phyloP scores from a whole-genome alignment of 2,329 filamentous ascomycete species.

The Xylaria sp. region DNA sequence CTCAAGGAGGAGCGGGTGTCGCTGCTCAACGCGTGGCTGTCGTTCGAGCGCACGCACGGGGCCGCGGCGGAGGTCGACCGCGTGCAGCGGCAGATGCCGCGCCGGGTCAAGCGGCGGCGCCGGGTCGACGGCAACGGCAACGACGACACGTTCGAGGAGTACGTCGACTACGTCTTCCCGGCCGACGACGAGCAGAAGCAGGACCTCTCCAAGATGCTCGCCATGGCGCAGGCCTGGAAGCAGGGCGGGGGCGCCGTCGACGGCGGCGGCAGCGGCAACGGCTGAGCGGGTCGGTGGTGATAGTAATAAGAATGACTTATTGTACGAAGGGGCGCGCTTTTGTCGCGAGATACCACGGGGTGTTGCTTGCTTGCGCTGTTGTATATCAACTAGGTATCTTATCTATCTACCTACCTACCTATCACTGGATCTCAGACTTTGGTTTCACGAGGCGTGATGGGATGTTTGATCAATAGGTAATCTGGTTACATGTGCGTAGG shows the following conservation, averaged over 20 bases:
- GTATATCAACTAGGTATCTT: neutral
- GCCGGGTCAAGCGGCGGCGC: conserved; percentile 88
- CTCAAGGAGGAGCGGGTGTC: conserved; percentile 94
- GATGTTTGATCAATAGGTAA: too few relatives aligned
- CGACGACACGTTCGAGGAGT: conserved; percentile 90
- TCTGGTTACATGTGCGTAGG: too few relatives aligned
- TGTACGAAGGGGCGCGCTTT: neutral
- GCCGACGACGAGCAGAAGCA: conserved; percentile 87
- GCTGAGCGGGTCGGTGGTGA: conserved; percentile 16
- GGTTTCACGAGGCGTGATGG: too few relatives aligned
- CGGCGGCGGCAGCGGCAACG: too few relatives aligned
- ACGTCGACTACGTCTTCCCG: conserved; percentile 95
- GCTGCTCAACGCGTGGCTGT: conserved; percentile 87
- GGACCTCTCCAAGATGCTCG: conserved; percentile 80
- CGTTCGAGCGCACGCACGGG: conserved; percentile 88
- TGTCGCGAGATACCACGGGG: conserved; percentile 7
- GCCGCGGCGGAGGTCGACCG: conserved; percentile 72
- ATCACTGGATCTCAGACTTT: neutral
- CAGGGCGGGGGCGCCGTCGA: conserved; percentile 49
- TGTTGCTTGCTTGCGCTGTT: neutral
- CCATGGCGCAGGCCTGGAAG: conserved; percentile 89
- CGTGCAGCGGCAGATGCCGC: conserved; percentile 91
- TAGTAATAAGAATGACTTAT: neutral
- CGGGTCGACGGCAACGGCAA: conserved; percentile 70
- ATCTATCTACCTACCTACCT: too few relatives aligned